Conservation (phyloP, 164 flowering plant species). For the Akebia trifoliata region DNA sequence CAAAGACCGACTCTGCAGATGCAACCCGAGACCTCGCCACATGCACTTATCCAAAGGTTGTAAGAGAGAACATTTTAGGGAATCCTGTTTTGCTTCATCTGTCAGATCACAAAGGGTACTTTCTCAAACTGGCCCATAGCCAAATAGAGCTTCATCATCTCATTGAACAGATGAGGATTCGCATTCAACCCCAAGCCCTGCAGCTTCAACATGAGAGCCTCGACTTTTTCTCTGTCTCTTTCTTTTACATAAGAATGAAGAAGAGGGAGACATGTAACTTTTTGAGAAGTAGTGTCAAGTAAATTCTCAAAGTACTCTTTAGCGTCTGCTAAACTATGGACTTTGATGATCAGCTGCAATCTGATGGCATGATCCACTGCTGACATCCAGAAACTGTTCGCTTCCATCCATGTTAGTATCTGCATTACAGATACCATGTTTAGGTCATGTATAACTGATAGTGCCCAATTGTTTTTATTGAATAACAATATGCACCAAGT, state of each 20-base stretch:
- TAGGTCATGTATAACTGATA: conserved; percentile 2
- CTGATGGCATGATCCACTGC: conserved; percentile 37
- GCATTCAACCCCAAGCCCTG: conserved; percentile 32
- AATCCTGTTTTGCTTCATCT: conserved; percentile 46
- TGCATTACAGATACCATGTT: conserved; percentile 15
- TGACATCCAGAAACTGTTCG: conserved; percentile 22
- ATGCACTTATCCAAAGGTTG: conserved; percentile 60
- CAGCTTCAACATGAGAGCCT: conserved; percentile 48
- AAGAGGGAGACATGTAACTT: conserved; percentile 47
- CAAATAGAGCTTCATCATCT: conserved; percentile 59
- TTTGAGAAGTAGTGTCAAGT: conserved; percentile 23
- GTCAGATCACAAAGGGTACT: conserved; percentile 33
- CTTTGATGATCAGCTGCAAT: conserved; percentile 39
- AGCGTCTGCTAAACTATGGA: conserved; percentile 28
- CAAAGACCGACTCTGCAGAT: conserved; percentile 35
- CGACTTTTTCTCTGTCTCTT: conserved; percentile 33
- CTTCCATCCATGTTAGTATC: conserved; percentile 28
- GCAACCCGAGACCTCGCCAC: conserved; percentile 25
- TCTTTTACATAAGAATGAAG: conserved; percentile 45
- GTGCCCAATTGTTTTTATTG: no score
- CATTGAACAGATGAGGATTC: conserved; percentile 43
- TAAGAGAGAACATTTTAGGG: conserved; percentile 48
- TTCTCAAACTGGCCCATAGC: conserved; percentile 36
- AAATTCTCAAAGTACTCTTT: conserved; percentile 42
- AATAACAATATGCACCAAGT: no score